Evolutionary conservation across 148 eudicot genomes (phyloP).

Genomic region (Chenopodium formosanum): DNA sequence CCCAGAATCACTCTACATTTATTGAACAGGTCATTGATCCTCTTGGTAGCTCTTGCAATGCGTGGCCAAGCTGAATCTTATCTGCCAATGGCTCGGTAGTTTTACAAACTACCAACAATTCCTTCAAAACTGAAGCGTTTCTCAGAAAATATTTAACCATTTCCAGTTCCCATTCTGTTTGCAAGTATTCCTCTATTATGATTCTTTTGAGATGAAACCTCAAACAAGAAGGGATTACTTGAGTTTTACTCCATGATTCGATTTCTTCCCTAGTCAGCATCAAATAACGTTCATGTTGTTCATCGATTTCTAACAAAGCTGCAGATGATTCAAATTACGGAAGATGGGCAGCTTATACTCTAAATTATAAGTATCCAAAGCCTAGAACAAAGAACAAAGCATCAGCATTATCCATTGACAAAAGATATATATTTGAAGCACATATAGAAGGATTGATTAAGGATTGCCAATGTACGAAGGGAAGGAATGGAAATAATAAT

Average conservation of each 20-base stretch:
- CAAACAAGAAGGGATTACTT: no score
- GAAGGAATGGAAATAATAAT: neutral
- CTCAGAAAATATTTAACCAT: conserved; percentile 5
- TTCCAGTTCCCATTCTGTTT: neutral
- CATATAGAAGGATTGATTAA: neutral
- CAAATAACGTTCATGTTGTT: no score
- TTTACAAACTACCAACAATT: conserved; percentile 6
- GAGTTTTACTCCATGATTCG: neutral
- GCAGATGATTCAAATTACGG: neutral
- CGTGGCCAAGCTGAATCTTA: neutral
- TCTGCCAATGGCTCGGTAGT: neutral
- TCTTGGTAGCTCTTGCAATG: conserved; percentile 13
- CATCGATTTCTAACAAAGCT: neutral
- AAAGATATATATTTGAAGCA: neutral
- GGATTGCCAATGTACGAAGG: neutral
- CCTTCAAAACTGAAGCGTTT: conserved; percentile 26
- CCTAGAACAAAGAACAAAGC: neutral
- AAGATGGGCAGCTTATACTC: neutral
- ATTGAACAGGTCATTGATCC: conserved; percentile 1
- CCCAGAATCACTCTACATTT: neutral
- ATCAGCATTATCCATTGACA: no score
- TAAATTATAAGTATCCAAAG: neutral
- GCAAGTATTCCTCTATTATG: no score
- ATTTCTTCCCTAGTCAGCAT: no score
- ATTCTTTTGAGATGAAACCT: no score